Percentiles rank a stretch among this genome's conserved stretches.
Evolutionary conservation across 495 filamentous ascomycete genomes (phyloP).

Genomic region (Aspergillus mulundensis): DNA sequence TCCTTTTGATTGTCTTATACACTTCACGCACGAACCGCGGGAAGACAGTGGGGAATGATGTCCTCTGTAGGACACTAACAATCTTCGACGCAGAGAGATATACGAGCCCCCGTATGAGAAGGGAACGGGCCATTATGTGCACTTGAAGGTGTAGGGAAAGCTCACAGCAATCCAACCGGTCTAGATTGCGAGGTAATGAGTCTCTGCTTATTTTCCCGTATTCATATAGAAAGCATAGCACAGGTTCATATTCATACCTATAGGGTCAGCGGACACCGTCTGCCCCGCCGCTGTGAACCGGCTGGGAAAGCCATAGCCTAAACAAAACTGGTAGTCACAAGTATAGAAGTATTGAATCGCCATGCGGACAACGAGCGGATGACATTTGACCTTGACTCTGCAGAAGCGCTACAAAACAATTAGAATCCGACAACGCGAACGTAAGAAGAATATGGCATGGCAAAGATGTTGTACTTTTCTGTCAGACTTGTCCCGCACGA

Average conservation of each 20-base stretch:
- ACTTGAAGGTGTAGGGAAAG: constrained; percentile 3
- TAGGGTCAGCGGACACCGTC: neutral
- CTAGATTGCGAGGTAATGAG: neutral
- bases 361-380: constrained; percentile 3
- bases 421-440: neutral
- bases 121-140: neutral
- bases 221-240: too few relatives aligned
- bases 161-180: constrained; percentile 3
- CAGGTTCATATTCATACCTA: constrained; percentile 1
- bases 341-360: neutral
- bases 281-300: neutral
- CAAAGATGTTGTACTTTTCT: neutral
- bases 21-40: constrained; percentile 8
- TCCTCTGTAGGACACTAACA: neutral
- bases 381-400: neutral
- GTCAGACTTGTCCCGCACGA: neutral
- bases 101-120: neutral
- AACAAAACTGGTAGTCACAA: neutral
- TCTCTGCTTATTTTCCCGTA: neutral
- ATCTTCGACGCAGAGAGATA: neutral
- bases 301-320: neutral
- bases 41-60: constrained; percentile 1
- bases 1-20: neutral
- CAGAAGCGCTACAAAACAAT: neutral
- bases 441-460: too few relatives aligned